Evolutionary conservation across 2,329 filamentous ascomycete genomes (phyloP).

Genomic region (Aspergillaceae sp.): DNA sequence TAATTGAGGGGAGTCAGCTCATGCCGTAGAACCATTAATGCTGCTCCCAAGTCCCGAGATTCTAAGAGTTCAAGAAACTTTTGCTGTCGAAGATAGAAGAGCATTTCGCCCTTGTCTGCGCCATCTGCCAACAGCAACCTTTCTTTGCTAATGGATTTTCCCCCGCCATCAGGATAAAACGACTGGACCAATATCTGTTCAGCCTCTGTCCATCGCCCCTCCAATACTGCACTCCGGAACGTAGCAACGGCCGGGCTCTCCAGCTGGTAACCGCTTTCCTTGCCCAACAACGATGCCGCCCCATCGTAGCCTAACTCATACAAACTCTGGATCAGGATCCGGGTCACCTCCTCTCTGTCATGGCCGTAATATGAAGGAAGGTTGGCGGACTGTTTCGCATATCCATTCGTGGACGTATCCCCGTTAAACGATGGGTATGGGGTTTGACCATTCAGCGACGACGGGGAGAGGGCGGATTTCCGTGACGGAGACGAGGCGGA

Average conservation of each 20-base stretch:
- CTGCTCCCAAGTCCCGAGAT: conserved; percentile 59
- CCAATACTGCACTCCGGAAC: conserved; percentile 71
- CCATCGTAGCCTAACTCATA: conserved; percentile 77
- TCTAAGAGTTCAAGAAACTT: conserved; percentile 92
- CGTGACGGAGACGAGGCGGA: conserved; percentile 37
- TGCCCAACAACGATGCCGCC: conserved; percentile 65
- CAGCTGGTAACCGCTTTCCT: conserved; percentile 77
- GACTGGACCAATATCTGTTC: conserved; percentile 64
- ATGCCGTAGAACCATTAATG: conserved; percentile 72
- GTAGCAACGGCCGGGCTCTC: conserved; percentile 80
- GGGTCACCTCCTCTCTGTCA: conserved; percentile 82
- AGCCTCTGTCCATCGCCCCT: conserved; percentile 76
- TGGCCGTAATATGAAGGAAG: conserved; percentile 65
- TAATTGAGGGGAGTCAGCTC: conserved; percentile 82
- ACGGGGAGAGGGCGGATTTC: conserved; percentile 38
- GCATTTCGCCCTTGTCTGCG: conserved; percentile 69
- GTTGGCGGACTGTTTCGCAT: conserved; percentile 22
- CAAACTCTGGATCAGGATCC: conserved; percentile 84
- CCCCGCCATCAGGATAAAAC: conserved; percentile 34
- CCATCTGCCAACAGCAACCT: conserved; percentile 67
- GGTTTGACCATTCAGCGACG: conserved; percentile 49
- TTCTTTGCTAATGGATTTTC: conserved; percentile 26
- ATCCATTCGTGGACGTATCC: conserved; percentile 32
- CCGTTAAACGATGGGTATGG: conserved; percentile 28
- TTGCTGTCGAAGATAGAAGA: conserved; percentile 82